Conservation (phyloP, 208 protist genomes). For the Leishmania major region DNA sequence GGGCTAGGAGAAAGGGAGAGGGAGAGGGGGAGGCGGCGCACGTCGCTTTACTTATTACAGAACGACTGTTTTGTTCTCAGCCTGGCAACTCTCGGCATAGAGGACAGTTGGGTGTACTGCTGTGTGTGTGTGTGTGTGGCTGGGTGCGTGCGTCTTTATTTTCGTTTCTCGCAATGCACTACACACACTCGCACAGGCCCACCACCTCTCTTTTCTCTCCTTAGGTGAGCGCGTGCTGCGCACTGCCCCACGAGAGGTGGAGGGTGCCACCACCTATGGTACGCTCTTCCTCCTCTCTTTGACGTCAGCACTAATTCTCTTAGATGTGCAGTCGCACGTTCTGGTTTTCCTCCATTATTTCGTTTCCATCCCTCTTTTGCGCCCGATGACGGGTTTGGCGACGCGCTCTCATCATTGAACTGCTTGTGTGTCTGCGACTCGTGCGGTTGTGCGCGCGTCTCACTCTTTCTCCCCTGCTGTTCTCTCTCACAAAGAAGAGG, state of each 20-base stretch:
- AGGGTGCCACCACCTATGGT: too few species aligned
- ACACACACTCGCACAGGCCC: not conserved
- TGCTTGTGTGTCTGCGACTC: not conserved
- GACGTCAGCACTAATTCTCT: not conserved
- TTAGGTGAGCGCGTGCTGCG: not conserved
- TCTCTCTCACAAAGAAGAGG: not conserved
- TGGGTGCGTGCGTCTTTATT: not conserved
- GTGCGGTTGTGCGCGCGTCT: not conserved
- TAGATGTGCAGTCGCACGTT: not conserved
- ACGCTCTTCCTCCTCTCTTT: not conserved
- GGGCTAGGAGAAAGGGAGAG: not conserved
- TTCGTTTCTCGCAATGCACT: not conserved
- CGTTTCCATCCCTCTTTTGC: not conserved
- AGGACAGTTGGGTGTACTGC: not conserved
- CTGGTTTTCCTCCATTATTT: not conserved
- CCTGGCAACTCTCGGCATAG: not conserved
- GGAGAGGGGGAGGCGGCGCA: too few species aligned
- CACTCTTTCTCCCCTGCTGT: not conserved
- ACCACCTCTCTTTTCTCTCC: not conserved
- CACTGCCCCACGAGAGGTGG: not conserved
- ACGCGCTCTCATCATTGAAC: not conserved
- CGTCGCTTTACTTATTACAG: not conserved
- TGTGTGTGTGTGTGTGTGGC: not conserved
- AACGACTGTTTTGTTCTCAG: not conserved
- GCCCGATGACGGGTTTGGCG: not conserved